A percentile compares a stretch with the other conserved stretches of the same genome.
phyloP scores from a whole-genome alignment of 2,329 filamentous ascomycete species.

The Tympanopsis confertula region DNA sequence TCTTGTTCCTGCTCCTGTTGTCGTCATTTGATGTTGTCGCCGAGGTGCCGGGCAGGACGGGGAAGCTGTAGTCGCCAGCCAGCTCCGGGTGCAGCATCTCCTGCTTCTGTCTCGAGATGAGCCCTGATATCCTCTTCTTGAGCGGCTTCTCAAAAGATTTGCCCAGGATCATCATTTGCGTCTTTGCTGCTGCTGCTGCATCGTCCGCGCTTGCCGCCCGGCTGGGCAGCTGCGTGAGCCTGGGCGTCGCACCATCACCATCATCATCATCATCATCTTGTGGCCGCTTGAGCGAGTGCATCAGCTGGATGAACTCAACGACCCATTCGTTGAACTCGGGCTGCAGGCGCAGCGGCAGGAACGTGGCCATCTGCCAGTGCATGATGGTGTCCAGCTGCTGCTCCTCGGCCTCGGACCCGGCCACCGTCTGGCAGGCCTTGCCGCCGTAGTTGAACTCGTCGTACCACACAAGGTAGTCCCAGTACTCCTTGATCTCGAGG shows the following conservation, averaged over 20 bases:
- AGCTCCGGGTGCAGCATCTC: slow-evolving; percentile 85
- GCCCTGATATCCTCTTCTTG: slow-evolving; percentile 71
- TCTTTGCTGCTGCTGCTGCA: slow-evolving; percentile 43
- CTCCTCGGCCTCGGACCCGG: slow-evolving; percentile 53
- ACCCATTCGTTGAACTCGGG: slow-evolving; percentile 84
- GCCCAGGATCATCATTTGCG: slow-evolving; percentile 55
- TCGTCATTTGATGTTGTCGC: slow-evolving; percentile 10
- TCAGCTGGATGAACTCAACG: slow-evolving; percentile 85
- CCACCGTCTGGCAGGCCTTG: slow-evolving; percentile 74
- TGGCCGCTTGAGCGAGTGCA: slow-evolving; percentile 76
- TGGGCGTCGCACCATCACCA: slow-evolving; percentile 37
- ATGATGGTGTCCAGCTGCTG: slow-evolving; percentile 84
- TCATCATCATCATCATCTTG: slow-evolving; percentile 24
- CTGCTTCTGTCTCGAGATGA: slow-evolving; percentile 77
- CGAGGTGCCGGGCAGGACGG: slow-evolving; percentile 64
- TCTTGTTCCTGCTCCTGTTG: slow-evolving; percentile 4
- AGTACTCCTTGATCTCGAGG: slow-evolving; percentile 93
- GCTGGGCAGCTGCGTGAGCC: slow-evolving; percentile 44
- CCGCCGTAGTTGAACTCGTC: slow-evolving; percentile 98
- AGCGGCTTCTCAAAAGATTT: slow-evolving; percentile 78
- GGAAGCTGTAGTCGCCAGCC: slow-evolving; percentile 77
- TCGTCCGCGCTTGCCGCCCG: slow-evolving; percentile 43
- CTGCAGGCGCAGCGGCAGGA: slow-evolving; percentile 71
- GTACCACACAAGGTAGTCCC: slow-evolving; percentile 98
- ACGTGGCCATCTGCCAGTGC: slow-evolving; percentile 95